A percentile compares a stretch with the other conserved stretches of the same genome.
phyloP scores from a whole-genome alignment of 768 basidiomycete genomes.

The Inosperma sp. region DNA sequence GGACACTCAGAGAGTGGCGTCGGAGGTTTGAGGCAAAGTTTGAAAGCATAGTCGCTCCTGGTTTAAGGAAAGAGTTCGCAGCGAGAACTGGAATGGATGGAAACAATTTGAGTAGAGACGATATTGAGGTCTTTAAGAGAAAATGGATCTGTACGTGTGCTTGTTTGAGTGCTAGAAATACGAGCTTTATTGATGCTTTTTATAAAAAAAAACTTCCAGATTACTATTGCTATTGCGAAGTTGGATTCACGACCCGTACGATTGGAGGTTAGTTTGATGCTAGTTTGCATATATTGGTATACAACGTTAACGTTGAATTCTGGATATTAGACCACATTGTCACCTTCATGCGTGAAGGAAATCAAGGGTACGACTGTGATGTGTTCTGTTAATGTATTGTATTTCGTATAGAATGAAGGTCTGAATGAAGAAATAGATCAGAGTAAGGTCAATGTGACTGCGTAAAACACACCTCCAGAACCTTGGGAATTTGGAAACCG shows the following conservation, averaged over 20 bases:
- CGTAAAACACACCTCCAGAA: no score
- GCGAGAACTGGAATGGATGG: constrained; percentile 40
- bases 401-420: no score
- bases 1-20: constrained; percentile 78
- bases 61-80: constrained; percentile 56
- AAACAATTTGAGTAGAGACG: constrained; percentile 35
- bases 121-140: constrained; percentile 69
- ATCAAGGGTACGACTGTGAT: constrained; percentile 52
- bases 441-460: no score
- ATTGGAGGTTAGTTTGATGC: constrained; percentile 63
- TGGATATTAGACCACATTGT: constrained; percentile 52
- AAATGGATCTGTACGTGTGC: constrained; percentile 63
- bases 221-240: constrained; percentile 63
- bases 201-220: constrained; percentile 7
- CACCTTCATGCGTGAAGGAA: constrained; percentile 62
- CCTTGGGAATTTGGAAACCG: no score
- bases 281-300: constrained; percentile 9
- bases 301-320: neutral
- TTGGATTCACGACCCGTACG: constrained; percentile 64
- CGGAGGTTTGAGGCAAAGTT: constrained; percentile 55
- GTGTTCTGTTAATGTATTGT: constrained; percentile 30
- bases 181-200: neutral
- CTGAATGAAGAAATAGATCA: no score
- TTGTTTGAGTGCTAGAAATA: no score
- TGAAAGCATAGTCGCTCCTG: constrained; percentile 52